These are phyloP conservation scores for Podospora sp. DNA, from an alignment of 495 filamentous ascomycete species.

Conservation along the genomic window DNA sequence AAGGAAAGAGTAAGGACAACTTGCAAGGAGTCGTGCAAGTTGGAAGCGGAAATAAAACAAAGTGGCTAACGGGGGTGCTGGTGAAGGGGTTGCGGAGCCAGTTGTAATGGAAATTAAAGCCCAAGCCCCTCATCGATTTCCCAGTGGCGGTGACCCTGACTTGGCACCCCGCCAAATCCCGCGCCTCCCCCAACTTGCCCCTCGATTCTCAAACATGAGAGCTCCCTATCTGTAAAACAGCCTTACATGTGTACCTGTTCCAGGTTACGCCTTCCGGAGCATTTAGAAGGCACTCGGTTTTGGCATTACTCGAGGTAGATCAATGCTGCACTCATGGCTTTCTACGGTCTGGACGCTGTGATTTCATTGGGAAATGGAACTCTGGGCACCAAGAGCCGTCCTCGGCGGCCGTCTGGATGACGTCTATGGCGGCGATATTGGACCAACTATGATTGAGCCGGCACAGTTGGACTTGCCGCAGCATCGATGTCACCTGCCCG, in stretches of 20 bases:
- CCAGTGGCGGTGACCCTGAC: neutral
- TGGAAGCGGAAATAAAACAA: neutral
- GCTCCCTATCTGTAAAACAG: neutral
- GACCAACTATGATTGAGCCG: neutral
- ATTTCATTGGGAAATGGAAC: neutral
- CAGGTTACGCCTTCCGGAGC: neutral
- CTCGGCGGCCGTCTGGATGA: neutral
- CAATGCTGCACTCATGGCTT: too few species aligned
- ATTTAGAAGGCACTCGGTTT: neutral
- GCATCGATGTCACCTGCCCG: neutral
- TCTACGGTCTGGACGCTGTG: too few species aligned
- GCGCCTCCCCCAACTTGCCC: neutral
- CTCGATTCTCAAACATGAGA: constrained; percentile 12
- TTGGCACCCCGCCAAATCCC: constrained; percentile 18
- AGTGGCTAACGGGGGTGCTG: neutral
- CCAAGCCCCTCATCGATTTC: neutral
- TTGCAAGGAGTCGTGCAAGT: neutral
- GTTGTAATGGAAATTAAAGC: neutral
- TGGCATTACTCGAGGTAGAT: neutral
- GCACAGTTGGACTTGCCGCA: neutral
- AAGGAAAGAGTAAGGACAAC: neutral
- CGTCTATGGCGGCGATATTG: neutral
- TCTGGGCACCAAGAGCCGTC: neutral
- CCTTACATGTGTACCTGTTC: neutral
- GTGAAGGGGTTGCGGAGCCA: neutral